These are phyloP conservation scores for Diaporthe vaccinii DNA, from an alignment of 2,329 filamentous ascomycete species.

Conservation along the genomic window DNA sequence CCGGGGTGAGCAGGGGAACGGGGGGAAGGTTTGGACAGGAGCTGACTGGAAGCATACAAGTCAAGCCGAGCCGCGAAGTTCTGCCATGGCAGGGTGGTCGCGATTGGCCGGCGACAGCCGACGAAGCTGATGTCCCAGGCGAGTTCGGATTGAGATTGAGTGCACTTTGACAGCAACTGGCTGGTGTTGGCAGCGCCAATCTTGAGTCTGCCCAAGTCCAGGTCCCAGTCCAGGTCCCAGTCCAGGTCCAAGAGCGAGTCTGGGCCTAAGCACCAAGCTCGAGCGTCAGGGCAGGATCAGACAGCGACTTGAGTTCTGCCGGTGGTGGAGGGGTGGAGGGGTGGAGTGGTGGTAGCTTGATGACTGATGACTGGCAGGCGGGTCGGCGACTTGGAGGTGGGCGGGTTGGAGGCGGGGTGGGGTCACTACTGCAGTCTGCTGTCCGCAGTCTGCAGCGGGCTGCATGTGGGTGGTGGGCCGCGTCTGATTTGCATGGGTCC, in stretches of 20 bases:
- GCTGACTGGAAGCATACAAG: slow-evolving; percentile 2
- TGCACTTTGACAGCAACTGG: slow-evolving; percentile 29
- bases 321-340: background rate
- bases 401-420: slow-evolving; percentile 7
- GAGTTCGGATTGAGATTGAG: slow-evolving; percentile 31
- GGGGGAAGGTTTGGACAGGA: slow-evolving; percentile 6
- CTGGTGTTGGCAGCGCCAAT: slow-evolving; percentile 21
- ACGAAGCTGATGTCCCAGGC: slow-evolving; percentile 19
- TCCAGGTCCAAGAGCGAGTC: background rate
- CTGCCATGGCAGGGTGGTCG: slow-evolving; percentile 12
- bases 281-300: background rate
- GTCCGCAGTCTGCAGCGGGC: slow-evolving; percentile 11
- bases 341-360: background rate
- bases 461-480: slow-evolving; percentile 28
- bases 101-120: slow-evolving; percentile 29
- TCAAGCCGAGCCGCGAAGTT: slow-evolving; percentile 20
- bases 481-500: slow-evolving; percentile 33
- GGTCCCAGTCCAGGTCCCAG: background rate
- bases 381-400: background rate
- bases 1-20: background rate
- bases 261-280: background rate
- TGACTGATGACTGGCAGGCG: slow-evolving; percentile 6
- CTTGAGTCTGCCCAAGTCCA: slow-evolving; percentile 20
- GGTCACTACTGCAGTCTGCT: background rate
- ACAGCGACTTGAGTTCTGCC: slow-evolving; percentile 12